Conservation (phyloP, 2,329 filamentous ascomycete species). For the Fusarium udum region DNA sequence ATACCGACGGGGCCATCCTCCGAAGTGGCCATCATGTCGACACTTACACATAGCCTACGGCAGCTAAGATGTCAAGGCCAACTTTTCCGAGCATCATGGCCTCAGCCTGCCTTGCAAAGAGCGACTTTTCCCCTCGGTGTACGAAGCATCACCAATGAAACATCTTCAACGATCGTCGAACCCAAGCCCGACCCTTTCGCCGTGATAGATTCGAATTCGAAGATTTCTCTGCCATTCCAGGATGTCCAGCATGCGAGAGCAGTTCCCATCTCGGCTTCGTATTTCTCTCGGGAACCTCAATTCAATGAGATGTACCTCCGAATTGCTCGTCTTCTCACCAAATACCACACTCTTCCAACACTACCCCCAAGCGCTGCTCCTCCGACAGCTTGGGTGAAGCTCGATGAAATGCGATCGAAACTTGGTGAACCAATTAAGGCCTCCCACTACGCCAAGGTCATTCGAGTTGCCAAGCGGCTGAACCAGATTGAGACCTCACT, state of each 20-base stretch:
- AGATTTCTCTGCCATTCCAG: conserved; percentile 45
- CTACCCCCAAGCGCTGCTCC: conserved; percentile 73
- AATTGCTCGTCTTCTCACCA: conserved; percentile 75
- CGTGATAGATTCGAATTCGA: conserved; percentile 27
- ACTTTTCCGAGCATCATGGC: conserved; percentile 45
- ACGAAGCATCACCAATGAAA: conserved; percentile 42
- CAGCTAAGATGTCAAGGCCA: conserved; percentile 49
- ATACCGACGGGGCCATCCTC: conserved; percentile 40
- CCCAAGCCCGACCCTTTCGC: conserved; percentile 24
- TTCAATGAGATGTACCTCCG: conserved; percentile 87
- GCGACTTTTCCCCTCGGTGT: conserved; percentile 40
- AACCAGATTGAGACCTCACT: conserved; percentile 86
- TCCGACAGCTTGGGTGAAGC: conserved; percentile 81
- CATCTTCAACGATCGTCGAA: conserved; percentile 20
- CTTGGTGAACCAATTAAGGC: conserved; percentile 78
- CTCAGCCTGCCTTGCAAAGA: conserved; percentile 38
- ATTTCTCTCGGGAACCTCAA: conserved; percentile 85
- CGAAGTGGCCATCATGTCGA: conserved; percentile 48
- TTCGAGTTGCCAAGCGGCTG: conserved; percentile 79
- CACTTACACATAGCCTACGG: conserved; percentile 48
- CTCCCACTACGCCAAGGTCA: conserved; percentile 80
- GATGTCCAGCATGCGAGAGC: conserved; percentile 70
- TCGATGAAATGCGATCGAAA: conserved; percentile 77
- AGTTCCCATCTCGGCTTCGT: conserved; percentile 87
- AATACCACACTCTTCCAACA: conserved; percentile 77